Conservation (phyloP, 1,139 yeast genomes). For the Pneumocystis oryctolagi region DNA sequence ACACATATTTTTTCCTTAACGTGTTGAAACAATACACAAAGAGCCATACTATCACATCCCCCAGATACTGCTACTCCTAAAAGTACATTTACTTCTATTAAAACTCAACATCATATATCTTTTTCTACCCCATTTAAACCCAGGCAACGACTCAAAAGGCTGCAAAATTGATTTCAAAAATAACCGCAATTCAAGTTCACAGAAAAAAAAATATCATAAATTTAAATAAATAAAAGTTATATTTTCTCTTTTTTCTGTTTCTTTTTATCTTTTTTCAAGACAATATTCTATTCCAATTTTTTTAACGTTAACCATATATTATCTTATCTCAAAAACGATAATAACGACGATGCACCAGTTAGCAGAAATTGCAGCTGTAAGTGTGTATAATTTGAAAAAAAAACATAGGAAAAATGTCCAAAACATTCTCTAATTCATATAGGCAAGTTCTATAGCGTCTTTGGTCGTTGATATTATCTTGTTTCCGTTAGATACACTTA, state of each 20-base stretch:
- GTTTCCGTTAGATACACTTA: conserved; percentile 90
- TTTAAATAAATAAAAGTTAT: not conserved
- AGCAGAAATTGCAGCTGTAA: not conserved
- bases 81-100: not conserved
- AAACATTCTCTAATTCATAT: conserved; percentile 29
- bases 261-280: not conserved
- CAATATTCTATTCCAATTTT: not conserved
- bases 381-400: not conserved
- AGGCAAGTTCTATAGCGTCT: conserved; percentile 79
- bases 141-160: not conserved
- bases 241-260: not conserved
- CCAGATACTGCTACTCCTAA: not conserved
- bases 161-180: not conserved
- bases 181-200: not conserved
- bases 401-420: not conserved
- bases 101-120: not conserved
- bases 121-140: not conserved
- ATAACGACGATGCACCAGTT: not conserved
- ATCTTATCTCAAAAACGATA: not conserved
- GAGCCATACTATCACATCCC: not conserved
- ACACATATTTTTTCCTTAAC: not conserved
- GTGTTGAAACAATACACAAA: not conserved
- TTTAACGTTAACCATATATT: not conserved
- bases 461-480: conserved; percentile 87
- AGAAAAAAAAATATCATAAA: not conserved